phyloP scores from a whole-genome alignment of 495 filamentous ascomycete genomes.

The Mycothermus thermophilus region DNA sequence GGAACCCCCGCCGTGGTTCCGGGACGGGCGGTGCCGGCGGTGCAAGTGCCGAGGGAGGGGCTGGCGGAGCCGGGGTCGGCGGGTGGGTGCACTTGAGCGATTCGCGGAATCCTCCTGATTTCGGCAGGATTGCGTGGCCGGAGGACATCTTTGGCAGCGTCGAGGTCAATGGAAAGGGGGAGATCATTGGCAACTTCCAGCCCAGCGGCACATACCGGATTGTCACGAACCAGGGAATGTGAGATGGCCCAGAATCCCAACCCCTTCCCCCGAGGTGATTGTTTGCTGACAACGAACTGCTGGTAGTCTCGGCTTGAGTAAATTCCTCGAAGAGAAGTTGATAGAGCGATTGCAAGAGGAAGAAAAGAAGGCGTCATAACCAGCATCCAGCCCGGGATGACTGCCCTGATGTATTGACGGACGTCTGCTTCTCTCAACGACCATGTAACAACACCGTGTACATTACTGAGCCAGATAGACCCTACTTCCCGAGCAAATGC shows the following conservation, averaged over 20 bases:
- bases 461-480: no score
- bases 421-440: no score
- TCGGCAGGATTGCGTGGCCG: slow-evolving; percentile 73
- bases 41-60: slow-evolving; percentile 70
- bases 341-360: slow-evolving; percentile 14
- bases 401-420: no score
- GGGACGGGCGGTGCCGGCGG: slow-evolving; percentile 57
- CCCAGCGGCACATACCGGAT: slow-evolving; percentile 54
- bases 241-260: slow-evolving; percentile 19
- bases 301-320: slow-evolving; percentile 14
- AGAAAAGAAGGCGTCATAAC: slow-evolving; percentile 11
- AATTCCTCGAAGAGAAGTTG: slow-evolving; percentile 16
- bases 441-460: no score
- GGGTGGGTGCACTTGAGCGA: slow-evolving; percentile 89
- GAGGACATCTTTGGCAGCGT: slow-evolving; percentile 93
- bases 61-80: slow-evolving; percentile 67
- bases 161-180: slow-evolving; percentile 62
- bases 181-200: slow-evolving; percentile 56
- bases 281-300: not conserved
- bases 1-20: slow-evolving; percentile 24
- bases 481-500: no score
- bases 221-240: slow-evolving; percentile 57
- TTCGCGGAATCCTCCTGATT: slow-evolving; percentile 69
- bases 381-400: no score
- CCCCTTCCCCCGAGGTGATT: not conserved